A percentile compares a stretch with the other conserved stretches of the same genome.
Evolutionary conservation across 202 grass and related monocot species (phyloP).

Genomic region (Schoenoplectus triqueter): DNA sequence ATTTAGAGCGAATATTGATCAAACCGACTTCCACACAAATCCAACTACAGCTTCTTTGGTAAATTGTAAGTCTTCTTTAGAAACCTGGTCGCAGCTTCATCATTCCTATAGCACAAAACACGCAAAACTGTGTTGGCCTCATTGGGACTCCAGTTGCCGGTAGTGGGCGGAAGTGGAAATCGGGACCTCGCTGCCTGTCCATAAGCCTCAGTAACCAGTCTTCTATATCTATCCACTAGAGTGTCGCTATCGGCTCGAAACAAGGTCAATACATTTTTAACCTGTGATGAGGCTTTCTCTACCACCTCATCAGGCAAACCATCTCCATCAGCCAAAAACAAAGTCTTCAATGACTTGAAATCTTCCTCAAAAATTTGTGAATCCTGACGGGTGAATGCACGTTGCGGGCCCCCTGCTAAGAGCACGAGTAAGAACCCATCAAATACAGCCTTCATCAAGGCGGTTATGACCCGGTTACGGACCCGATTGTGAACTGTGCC

Average conservation of each 20-base stretch:
- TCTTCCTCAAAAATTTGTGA: constrained; percentile 75
- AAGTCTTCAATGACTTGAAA: constrained; percentile 71
- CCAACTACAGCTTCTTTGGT: constrained; percentile 66
- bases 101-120: constrained; percentile 85
- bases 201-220: constrained; percentile 59
- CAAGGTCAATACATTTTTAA: constrained; percentile 85
- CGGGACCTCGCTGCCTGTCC: constrained; percentile 55
- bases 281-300: constrained; percentile 82
- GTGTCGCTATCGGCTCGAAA: constrained; percentile 62
- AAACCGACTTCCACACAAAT: not conserved
- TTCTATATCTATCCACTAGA: constrained; percentile 77
- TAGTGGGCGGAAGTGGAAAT: constrained; percentile 68
- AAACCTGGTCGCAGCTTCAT: constrained; percentile 79
- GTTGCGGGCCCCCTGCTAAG: constrained; percentile 86
- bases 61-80: constrained; percentile 94
- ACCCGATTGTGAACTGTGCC: constrained; percentile 77
- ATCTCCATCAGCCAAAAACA: constrained; percentile 96
- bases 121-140: constrained; percentile 87
- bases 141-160: constrained; percentile 86
- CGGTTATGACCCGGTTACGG: constrained; percentile 77
- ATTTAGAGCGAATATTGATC: not conserved
- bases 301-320: constrained; percentile 92
- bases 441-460: constrained; percentile 96
- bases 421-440: constrained; percentile 95
- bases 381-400: constrained; percentile 72